Conservation (phyloP, 2,329 filamentous ascomycete genomes). For the Trichocomaceae sp. region DNA sequence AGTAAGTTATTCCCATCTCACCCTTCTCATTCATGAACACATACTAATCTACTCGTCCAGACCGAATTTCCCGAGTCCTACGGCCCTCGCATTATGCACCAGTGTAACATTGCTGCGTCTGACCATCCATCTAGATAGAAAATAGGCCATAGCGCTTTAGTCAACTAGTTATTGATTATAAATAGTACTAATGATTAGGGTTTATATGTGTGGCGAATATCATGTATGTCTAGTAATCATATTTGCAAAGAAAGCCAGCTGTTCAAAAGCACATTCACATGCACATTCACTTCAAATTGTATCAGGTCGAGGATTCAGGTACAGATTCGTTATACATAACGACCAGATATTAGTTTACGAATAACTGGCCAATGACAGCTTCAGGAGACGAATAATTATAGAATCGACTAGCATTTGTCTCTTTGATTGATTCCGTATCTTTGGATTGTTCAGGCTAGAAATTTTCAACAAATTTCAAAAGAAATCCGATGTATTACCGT, state of each 20-base stretch:
- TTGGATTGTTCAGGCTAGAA: too few relatives aligned
- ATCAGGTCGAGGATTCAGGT: not conserved
- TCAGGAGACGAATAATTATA: too few relatives aligned
- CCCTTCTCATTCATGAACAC: not conserved
- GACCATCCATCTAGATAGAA: slow-evolving; percentile 15
- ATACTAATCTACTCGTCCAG: not conserved
- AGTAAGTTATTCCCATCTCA: slow-evolving; percentile 17
- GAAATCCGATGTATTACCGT: too few relatives aligned
- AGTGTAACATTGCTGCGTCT: slow-evolving; percentile 29
- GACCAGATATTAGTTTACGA: too few relatives aligned
- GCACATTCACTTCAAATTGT: not conserved
- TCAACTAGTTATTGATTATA: too few relatives aligned
- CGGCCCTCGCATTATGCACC: slow-evolving; percentile 35
- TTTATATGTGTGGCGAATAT: not conserved
- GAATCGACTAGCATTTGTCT: too few relatives aligned
- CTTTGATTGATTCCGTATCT: too few relatives aligned
- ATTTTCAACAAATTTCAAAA: too few relatives aligned
- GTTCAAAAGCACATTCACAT: not conserved
- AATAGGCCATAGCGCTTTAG: not conserved
- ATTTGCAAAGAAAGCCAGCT: not conserved
- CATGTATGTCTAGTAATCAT: not conserved
- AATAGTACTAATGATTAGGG: too few relatives aligned
- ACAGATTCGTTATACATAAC: too few relatives aligned
- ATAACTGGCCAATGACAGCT: too few relatives aligned
- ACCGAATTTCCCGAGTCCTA: slow-evolving; percentile 34